Base-by-base conservation (phyloP, 2,329 filamentous ascomycete genomes). In the Ophiostoma tasmaniense region DNA sequence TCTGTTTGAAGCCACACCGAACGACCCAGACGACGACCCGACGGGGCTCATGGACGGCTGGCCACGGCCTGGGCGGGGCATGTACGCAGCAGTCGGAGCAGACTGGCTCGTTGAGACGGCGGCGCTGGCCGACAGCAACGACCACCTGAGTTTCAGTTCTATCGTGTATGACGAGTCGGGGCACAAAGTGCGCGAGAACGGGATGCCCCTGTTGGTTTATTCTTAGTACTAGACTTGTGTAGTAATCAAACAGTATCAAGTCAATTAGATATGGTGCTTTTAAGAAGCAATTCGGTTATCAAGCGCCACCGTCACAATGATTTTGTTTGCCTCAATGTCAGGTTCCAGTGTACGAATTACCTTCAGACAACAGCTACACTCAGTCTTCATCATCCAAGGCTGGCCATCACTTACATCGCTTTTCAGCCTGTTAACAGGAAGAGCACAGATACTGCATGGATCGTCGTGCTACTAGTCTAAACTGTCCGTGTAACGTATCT, bases 91-190 rank as follows among this genome's bases (percentile, higher is more conserved):
- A 66, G 70, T 75, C 7, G 75, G 75, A 10, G 71, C 75, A 7
- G 77, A 76, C 25, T 74, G 75, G 25, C 74, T 77, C 6, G 73
- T 77, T 10, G 75, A 73, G n/a, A 66, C 25, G 25, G 25, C 39
- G 3, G 66, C 75, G 0, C 72, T 76, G 7, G 69, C 77, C 64
- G 73, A 76, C 20, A 73, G 75, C 66, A 74, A 76, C 33, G 78
- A 79, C 66, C 76, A 74, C 65, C 75, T 76, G 59, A 74, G 76
- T 3, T 80, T 79, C 70, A 79, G 77, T 64, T 74, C 78, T 62
- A 74, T 76, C 2, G 74, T 76, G 0, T 79, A 78, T 52, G 75
- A 78, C 67, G 77, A 76, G 71, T 76, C 76, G 35, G 78, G 77
- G 1, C 68, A 62, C n/a, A 70, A 67, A 28, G 59, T 71, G 22